These are phyloP conservation scores for Usnea hakonensis DNA, from an alignment of 495 filamentous ascomycete species.

Conservation along the genomic window DNA sequence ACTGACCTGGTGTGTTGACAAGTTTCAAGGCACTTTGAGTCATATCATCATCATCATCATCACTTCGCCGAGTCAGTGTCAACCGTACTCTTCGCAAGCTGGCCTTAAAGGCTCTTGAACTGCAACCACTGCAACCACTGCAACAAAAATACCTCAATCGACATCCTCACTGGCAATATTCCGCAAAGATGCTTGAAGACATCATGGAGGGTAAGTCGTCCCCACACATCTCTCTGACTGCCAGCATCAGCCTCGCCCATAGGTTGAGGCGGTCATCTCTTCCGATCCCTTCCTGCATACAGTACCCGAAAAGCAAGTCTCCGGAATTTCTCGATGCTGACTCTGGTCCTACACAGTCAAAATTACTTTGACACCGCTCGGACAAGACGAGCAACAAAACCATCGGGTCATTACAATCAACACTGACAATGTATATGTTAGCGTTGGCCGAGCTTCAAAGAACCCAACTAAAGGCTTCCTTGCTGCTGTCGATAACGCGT, in stretches of 20 bases:
- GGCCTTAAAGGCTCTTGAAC: not conserved
- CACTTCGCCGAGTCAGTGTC: not conserved
- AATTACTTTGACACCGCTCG: slow-evolving; percentile 12
- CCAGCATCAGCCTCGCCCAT: not conserved
- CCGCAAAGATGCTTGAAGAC: not conserved
- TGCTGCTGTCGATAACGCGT: slow-evolving; percentile 52
- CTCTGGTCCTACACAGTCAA: slow-evolving; percentile 3
- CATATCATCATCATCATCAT: not conserved
- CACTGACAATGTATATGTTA: slow-evolving; percentile 19
- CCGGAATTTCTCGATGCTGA: not conserved
- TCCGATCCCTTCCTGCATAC: not conserved
- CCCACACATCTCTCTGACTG: not conserved
- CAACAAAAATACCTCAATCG: not conserved
- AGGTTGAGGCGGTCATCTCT: not conserved
- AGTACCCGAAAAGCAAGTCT: not conserved
- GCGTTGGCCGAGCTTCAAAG: slow-evolving; percentile 56
- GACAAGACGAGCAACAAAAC: slow-evolving; percentile 6
- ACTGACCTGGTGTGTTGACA: not conserved
- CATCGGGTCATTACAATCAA: slow-evolving; percentile 16
- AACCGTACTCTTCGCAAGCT: not conserved
- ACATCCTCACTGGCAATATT: not conserved
- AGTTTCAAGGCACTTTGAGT: not conserved
- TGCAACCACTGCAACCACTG: too few species aligned
- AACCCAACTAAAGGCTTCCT: slow-evolving; percentile 45
- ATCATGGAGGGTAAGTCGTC: not conserved